Base-by-base conservation (phyloP, 2,329 filamentous ascomycete species). In the Pezicula neosporulosa region DNA sequence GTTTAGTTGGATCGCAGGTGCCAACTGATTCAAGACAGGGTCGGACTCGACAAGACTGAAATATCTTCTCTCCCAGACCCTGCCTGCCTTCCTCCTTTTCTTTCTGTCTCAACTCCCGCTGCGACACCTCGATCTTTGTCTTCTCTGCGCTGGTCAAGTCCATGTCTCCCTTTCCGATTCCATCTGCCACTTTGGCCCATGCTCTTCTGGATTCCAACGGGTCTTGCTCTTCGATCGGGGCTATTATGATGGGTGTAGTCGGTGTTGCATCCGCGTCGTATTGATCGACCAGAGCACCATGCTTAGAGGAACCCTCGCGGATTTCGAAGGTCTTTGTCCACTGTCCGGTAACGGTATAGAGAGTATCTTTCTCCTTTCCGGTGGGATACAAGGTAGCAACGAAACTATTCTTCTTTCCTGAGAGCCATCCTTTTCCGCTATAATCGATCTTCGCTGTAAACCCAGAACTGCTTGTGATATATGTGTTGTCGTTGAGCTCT, bases 341-440 rank as follows among this genome's bases (percentile, higher is more conserved):
- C 68, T 95, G 90, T 21, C 94, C 94, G 28, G 90, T 85, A 37
- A 87, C 78, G n/a, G 85, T 90, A 76, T 93, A 97, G 45, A 86
- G 76, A 54, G 83, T 79, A 48, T 89, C 86, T 71, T 87, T 88
- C 70, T 86, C 90, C 55, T 77, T 76, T 73, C 83, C 72, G 70
- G 89, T 83, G 15, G 76, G 79, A 72, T 87, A 91, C 51, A 97
- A 68, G 21, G 77, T 77, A 13, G 91, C 93, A 12, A 77, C 83
- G 68, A 97, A 90, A 51, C 81, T 88, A 74, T 97, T 97, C 77
- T 96, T 97, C 78, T 96, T 96, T 59, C 93, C 94, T 43, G 87
- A 91, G 9, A 99, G 72, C 93, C 93, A 99, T 52, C 93, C 93
- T 68, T 90, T 93, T 63, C 93, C 92, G 55, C 84, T 88, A 75